A percentile compares a stretch with the other conserved stretches of the same genome.
Evolutionary conservation across 805 yeast species (phyloP).

Genomic region (Komagataella mondaviorum): DNA sequence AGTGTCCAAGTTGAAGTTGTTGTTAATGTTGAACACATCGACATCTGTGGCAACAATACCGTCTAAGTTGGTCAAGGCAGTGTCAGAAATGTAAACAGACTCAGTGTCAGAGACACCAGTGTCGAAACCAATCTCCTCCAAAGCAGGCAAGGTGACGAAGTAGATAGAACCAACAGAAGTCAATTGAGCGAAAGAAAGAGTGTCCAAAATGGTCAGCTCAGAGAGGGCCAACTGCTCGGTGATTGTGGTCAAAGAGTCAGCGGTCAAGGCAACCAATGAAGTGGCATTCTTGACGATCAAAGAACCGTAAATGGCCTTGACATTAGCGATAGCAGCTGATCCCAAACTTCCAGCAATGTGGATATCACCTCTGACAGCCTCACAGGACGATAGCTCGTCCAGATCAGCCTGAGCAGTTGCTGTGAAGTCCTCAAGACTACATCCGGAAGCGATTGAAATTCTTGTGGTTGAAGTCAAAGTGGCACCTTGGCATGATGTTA

Average conservation of each 20-base stretch:
- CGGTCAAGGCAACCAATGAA: constrained; percentile 48
- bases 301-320: constrained; percentile 68
- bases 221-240: constrained; percentile 54
- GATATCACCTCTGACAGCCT: constrained; percentile 70
- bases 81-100: constrained; percentile 58
- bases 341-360: constrained; percentile 53
- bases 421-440: constrained; percentile 54
- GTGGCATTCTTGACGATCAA: constrained; percentile 56
- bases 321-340: constrained; percentile 57
- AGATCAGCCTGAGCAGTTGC: constrained; percentile 74
- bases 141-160: constrained; percentile 80
- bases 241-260: constrained; percentile 66
- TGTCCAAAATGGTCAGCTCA: constrained; percentile 49
- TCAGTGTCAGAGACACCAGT: constrained; percentile 63
- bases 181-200: constrained; percentile 66
- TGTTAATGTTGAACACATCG: constrained; percentile 70
- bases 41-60: constrained; percentile 42
- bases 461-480: constrained; percentile 38
- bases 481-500: constrained; percentile 22
- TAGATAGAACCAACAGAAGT: constrained; percentile 70
- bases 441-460: constrained; percentile 37
- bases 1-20: constrained; percentile 68
- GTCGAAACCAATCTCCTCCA: constrained; percentile 53
- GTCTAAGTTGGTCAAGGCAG: constrained; percentile 51
- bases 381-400: constrained; percentile 61